These are phyloP conservation scores for Ballota nigra DNA, from an alignment of 257 asterid species.

Conservation along the genomic window DNA sequence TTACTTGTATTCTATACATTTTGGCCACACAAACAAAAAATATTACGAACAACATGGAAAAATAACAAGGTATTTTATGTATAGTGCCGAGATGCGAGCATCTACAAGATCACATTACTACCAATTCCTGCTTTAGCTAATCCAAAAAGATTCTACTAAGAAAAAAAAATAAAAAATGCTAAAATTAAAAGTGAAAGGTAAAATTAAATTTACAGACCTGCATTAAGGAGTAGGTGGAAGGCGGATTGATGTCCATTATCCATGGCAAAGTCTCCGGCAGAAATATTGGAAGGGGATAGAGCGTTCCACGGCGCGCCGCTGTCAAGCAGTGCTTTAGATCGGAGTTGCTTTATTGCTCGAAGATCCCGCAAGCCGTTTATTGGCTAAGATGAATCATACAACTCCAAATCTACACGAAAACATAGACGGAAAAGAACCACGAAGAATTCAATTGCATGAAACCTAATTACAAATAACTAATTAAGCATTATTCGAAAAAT, in stretches of 20 bases:
- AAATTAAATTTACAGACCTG: constrained; percentile 44
- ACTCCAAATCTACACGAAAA: too few species aligned
- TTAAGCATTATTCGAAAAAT: too few species aligned
- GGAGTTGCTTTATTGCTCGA: too few species aligned
- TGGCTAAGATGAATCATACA: too few species aligned
- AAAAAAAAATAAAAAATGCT: neutral
- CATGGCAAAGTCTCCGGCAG: constrained; percentile 98
- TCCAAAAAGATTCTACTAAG: neutral
- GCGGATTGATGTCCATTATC: constrained; percentile 79
- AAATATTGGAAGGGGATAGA: constrained; percentile 64
- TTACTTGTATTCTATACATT: neutral
- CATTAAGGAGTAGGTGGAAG: constrained; percentile 73
- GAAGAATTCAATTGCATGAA: too few species aligned
- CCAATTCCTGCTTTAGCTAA: neutral
- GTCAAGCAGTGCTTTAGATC: constrained; percentile 61
- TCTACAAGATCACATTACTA: neutral
- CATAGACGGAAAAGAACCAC: too few species aligned
- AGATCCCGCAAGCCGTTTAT: too few species aligned
- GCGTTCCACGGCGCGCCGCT: constrained; percentile 97
- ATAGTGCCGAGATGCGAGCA: neutral
- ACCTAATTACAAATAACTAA: too few species aligned
- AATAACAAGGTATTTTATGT: neutral
- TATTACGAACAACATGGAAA: neutral
- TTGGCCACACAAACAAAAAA: neutral
- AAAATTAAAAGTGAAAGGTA: neutral